Evolutionary conservation across 2,329 filamentous ascomycete genomes (phyloP).

Genomic region (Leptographium lundbergii): DNA sequence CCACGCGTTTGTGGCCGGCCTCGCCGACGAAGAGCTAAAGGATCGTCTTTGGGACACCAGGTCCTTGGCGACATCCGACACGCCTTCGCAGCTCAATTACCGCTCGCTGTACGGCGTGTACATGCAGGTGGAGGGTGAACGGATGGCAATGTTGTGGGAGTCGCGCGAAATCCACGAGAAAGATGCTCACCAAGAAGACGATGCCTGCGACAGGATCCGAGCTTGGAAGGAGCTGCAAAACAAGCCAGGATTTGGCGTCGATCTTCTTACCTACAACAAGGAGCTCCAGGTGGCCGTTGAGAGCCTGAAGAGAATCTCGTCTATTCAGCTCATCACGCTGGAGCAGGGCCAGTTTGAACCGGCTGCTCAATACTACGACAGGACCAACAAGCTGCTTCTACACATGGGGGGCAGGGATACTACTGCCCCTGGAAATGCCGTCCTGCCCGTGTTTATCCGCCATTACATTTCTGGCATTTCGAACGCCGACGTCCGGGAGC

Average conservation of each 20-base stretch:
- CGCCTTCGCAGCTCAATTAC: conserved; percentile 17
- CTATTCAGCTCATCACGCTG: conserved; percentile 39
- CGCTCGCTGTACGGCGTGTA: conserved; percentile 41
- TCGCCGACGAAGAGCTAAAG: conserved; percentile 33
- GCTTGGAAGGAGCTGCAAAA: conserved; percentile 34
- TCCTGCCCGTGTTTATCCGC: conserved; percentile 20
- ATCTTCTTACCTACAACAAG: conserved; percentile 38
- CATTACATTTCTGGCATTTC: conserved; percentile 42
- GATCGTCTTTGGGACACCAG: conserved; percentile 29
- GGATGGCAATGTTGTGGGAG: conserved; percentile 34
- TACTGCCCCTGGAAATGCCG: conserved; percentile 10
- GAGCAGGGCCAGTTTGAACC: conserved; percentile 42
- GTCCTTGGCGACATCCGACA: conserved; percentile 29
- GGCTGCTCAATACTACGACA: conserved; percentile 33
- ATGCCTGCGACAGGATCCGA: conserved; percentile 24
- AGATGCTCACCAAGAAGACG: conserved; percentile 21
- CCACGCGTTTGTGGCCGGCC: conserved; percentile 40
- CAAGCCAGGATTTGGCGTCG: conserved; percentile 26
- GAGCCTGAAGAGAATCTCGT: conserved; percentile 38
- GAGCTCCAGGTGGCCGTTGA: conserved; percentile 33
- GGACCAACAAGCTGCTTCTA: conserved; percentile 27
- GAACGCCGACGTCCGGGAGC: conserved; percentile 29
- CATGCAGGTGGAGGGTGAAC: conserved; percentile 44
- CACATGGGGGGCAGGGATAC: conserved; percentile 20
- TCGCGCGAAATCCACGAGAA: conserved; percentile 22